These are phyloP conservation scores for Basipetospora chlamydospora DNA, from an alignment of 2,329 filamentous ascomycete species.

Conservation along the genomic window DNA sequence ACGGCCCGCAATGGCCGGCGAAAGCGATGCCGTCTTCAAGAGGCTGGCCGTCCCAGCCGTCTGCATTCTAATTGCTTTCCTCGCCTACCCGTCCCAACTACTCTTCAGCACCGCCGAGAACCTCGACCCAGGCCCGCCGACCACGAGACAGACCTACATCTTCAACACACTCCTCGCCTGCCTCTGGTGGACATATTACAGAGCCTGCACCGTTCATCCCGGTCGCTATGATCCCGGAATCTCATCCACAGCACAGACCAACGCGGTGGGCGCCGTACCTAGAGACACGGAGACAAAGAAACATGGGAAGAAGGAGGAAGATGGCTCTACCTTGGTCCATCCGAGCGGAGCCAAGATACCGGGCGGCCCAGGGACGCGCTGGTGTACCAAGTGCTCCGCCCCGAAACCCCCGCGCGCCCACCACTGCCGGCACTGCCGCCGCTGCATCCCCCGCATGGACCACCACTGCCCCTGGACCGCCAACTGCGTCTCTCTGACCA, in stretches of 20 bases:
- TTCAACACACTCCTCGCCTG: slow-evolving; percentile 53
- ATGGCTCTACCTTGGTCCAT: too few relatives aligned
- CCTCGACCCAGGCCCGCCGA: slow-evolving; percentile 46
- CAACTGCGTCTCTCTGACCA: slow-evolving; percentile 72
- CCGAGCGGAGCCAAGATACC: neutral
- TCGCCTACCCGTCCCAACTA: slow-evolving; percentile 58
- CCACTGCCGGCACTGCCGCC: slow-evolving; percentile 64
- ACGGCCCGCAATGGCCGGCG: slow-evolving; percentile 23
- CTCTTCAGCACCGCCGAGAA: slow-evolving; percentile 45
- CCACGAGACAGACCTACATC: slow-evolving; percentile 36
- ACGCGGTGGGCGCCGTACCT: too few relatives aligned
- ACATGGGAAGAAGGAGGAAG: too few relatives aligned
- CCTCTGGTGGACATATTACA: slow-evolving; percentile 57
- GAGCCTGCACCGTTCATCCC: slow-evolving; percentile 41
- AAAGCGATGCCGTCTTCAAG: slow-evolving; percentile 27
- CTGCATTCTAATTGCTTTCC: slow-evolving; percentile 49
- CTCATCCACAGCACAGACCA: too few relatives aligned
- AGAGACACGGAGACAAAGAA: too few relatives aligned
- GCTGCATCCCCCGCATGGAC: slow-evolving; percentile 70
- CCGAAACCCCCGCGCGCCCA: slow-evolving; percentile 66
- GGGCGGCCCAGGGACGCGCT: slow-evolving; percentile 23
- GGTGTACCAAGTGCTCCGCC: slow-evolving; percentile 63
- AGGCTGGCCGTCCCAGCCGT: slow-evolving; percentile 55
- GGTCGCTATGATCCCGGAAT: slow-evolving; percentile 31
- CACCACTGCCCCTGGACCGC: slow-evolving; percentile 77